Evolutionary conservation across 2,329 filamentous ascomycete genomes (phyloP), one percentile per base, ranked within the genome.

Genomic region (Colletotrichum scovillei): DNA sequence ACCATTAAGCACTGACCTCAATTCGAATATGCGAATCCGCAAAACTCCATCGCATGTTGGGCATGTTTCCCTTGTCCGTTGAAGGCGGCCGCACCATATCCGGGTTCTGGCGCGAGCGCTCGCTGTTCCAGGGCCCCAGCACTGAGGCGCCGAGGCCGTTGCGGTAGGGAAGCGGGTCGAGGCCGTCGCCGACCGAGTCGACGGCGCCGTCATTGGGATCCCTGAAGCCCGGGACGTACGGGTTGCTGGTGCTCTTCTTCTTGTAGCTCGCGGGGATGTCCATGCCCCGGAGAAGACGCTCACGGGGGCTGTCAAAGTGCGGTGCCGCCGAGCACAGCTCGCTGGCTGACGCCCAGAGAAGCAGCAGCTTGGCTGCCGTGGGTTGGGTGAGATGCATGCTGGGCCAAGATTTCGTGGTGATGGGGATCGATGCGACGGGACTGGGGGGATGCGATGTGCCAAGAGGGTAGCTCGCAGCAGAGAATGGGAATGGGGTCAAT

Each of bases 21-120:
- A 92, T 92, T 46, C 90, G 84, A 14, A 90, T 86, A 77, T 92
- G 90, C 3, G 90, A 92, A 77, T 92, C 90, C 2, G 88, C 88
- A 77, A 92, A 92, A 74, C 89, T 91, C 93, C 93, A 95, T 73
- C 92, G 87, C 89, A 94, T 91, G 81, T 94, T 94, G 63, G 88
- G 83, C 79, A 95, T 85, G 76, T 88, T 90, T 46, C 93, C 93
- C 80, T 92, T 90, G 78, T 95, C 93, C 6, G 93, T 95, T 78
- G 89, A 91, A 0, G 93, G 93, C 22, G 93, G 92, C 24, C 93
- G 89, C 53, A 95, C 86, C 56, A 94, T 83, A 80, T 95, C 92
- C 0, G 93, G 92, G 79, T 90, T 92, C 83, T 94, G 90, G 58
- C 90, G 87, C 66, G 93, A 90, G 26, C 93, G 90, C 63, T 89